Conservation (phyloP, 345 rosid genomes). For the Turnera subulata region DNA sequence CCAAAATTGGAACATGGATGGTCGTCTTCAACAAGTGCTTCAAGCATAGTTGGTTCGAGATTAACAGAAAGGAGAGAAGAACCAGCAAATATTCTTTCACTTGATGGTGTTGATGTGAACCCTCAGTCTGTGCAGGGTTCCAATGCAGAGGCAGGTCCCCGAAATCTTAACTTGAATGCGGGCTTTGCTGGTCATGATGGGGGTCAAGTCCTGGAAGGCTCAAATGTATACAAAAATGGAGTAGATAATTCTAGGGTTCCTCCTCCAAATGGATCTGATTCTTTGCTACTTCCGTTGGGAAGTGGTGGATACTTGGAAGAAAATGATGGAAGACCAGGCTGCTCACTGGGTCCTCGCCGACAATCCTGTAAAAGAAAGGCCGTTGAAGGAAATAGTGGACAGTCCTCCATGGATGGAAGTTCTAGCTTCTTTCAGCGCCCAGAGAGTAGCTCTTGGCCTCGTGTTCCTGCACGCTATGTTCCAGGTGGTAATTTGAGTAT, state of each 20-base stretch:
- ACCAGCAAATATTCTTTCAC: constrained; percentile 21
- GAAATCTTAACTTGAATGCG: constrained; percentile 55
- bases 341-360: constrained; percentile 52
- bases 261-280: constrained; percentile 27
- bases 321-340: constrained; percentile 39
- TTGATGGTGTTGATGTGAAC: constrained; percentile 34
- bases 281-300: constrained; percentile 39
- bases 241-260: constrained; percentile 31
- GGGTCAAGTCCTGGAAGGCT: constrained; percentile 38
- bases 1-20: constrained; percentile 41
- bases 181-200: constrained; percentile 46
- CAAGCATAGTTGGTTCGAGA: constrained; percentile 29
- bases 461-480: constrained; percentile 31
- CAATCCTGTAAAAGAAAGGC: constrained; percentile 78
- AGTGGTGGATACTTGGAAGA: constrained; percentile 37
- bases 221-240: constrained; percentile 35
- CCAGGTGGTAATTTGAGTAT: constrained; percentile 36
- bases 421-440: constrained; percentile 49
- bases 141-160: constrained; percentile 29
- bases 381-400: constrained; percentile 56
- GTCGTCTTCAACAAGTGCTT: constrained; percentile 31
- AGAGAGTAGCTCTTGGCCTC: constrained; percentile 49
- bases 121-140: constrained; percentile 43
- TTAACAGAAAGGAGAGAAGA: constrained; percentile 45
- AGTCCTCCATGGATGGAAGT: constrained; percentile 50